phyloP scores from a whole-genome alignment of 257 asterid genomes.

The Przewalskia tangutica region DNA sequence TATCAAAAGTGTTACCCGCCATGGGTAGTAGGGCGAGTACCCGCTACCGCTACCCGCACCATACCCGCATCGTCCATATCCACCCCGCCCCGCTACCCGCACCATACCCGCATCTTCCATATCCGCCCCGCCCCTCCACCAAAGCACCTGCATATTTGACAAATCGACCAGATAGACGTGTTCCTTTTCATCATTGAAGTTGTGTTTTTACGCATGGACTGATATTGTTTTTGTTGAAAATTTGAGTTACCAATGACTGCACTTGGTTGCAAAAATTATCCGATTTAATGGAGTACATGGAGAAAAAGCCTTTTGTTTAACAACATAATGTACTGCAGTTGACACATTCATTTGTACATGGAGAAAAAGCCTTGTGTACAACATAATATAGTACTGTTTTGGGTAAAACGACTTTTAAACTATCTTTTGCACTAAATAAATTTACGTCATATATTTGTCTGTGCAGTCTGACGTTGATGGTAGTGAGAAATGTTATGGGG shows the following conservation, averaged over 20 bases:
- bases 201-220: not conserved
- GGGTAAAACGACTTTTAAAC: not conserved
- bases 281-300: not conserved
- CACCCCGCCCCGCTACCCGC: too few species aligned
- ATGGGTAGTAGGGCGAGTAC: too few species aligned
- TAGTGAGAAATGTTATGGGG: not conserved
- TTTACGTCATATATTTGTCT: not conserved
- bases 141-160: slow-evolving; percentile 21
- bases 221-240: not conserved
- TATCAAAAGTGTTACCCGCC: too few species aligned
- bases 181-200: not conserved
- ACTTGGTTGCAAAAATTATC: not conserved
- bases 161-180: slow-evolving; percentile 19
- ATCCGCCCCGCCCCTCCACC: too few species aligned
- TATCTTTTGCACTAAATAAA: not conserved
- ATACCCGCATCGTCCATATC: too few species aligned
- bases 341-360: not conserved
- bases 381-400: not conserved
- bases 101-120: too few species aligned
- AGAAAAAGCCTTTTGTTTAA: not conserved
- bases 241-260: not conserved
- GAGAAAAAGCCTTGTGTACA: not conserved
- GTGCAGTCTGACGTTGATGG: not conserved
- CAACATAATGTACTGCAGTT: not conserved
- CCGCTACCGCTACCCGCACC: too few species aligned